Base-by-base conservation (phyloP, 768 basidiomycete species). In the Dacryopinax primogenitus region DNA sequence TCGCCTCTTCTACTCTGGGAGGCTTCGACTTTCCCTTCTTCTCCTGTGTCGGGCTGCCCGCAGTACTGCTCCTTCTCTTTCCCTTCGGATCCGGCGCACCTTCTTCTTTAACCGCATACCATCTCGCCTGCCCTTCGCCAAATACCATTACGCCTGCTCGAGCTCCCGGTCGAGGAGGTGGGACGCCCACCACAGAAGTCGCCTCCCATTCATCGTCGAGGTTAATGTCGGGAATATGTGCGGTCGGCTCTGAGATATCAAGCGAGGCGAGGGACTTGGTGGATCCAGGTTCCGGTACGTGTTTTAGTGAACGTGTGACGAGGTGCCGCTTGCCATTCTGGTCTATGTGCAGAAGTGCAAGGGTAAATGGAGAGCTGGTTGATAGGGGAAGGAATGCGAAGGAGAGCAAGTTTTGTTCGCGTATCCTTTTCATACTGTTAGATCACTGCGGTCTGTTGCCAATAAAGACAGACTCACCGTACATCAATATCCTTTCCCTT, bases 291-390 rank as follows among this genome's bases (percentile, higher is more conserved):
- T 58, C 51, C 4, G 51, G 51, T 7, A 58, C 26, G 21, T 58
- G 51, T 18, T 23, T 58, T 9, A 58, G 51, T 13, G 51, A 58
- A 18, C 67, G 65, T 9, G 70, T 66, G 12, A 70, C 33, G 34
- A 75, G 64, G 9, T 64, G 58, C 3, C 64, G 80, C 75, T 67
- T 81, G 15, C 69, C 70, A 11, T 65, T 78, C 69, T 83, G 80
- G 72, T 91, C 86, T 9, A 84, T 70, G 69, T 87, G 82, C 9
- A 92, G 74, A 47, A 92, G 83, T 11, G 84, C 87, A 47, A 94
- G 73, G 0, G 64, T 41, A 1, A 81, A 80, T 18, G 80, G 76
- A 34, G 78, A 78, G 16, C 76, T 69, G 4, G 73, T 66, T 2
- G 70, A 58, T 1, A 79, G 70, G 18, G 81, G 76, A 16, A 92